Base-by-base conservation (phyloP, 2,329 filamentous ascomycete genomes). In the Colletotrichum phormii region DNA sequence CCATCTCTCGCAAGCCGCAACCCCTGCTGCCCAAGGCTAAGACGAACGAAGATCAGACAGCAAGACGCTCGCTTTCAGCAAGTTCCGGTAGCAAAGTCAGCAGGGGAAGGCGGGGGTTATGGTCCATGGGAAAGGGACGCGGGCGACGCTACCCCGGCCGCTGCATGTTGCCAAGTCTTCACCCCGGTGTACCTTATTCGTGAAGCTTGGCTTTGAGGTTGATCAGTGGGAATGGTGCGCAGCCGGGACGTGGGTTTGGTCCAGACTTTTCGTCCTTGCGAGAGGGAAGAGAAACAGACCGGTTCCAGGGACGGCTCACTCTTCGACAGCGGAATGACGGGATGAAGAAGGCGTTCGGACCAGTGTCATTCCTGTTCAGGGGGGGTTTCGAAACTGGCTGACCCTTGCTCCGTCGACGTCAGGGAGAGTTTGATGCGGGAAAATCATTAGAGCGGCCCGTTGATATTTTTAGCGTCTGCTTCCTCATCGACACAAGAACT, bases 21-120 rank as follows among this genome's bases (percentile, higher is more conserved):
- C 61, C 61, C 61, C 49, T 64, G 51, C 13, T 26, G n/a, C 62
- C 42, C 33, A 64, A 64, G 62, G 60, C 61, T 71, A 26, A 49
- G 55, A 33, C 60, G 61, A 37, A 37, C 58, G 68, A 63, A 72
- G 71, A 73, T 73, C 71, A 73, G 29, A 73, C 71, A 67, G 22
- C 5, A 63, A 35, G 54, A 49, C 33, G 62, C 69, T 73, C 71
- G 68, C 71, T 67, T 62, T 31, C 31, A 66, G 18, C 71, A 59
- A 54, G 49, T 73, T 72, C 71, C 71, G 71, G 71, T 73, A 67
- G 67, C 71, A 73, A 72, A 72, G 46, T 54, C 67, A 7, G 55
- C 67, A 73, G 67, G 69, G 71, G 61, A 49, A 26, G 35, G 46
- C 54, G 54, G 69, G 69, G 24, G 12, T 63, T 72, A 33, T 15